A percentile compares a stretch with the other conserved stretches of the same genome.
Conservation (phyloP, 768 basidiomycete genomes). For the Trametes cingulata region DNA sequence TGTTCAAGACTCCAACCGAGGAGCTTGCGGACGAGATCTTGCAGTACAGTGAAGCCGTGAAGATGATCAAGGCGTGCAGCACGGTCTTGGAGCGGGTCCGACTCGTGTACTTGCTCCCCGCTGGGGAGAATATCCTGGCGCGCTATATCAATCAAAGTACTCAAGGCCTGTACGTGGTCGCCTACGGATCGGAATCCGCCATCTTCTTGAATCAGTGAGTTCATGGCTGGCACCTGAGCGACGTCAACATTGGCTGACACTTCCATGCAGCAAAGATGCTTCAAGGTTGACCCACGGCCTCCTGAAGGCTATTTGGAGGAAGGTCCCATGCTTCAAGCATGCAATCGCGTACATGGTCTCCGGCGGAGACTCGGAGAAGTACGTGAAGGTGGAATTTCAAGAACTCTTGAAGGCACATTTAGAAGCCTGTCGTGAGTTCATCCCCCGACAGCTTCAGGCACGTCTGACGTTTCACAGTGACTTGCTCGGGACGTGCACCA, state of each 20-base stretch:
- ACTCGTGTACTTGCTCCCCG: not conserved
- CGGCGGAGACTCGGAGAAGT: not conserved
- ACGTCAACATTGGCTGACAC: not conserved
- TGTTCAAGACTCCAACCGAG: not conserved
- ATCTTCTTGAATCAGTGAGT: not conserved
- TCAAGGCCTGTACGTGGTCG: not conserved
- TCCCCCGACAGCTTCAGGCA: not conserved
- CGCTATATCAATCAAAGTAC: not conserved
- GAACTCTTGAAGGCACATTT: not conserved
- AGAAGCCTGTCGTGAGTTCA: not conserved
- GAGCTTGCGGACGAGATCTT: not conserved
- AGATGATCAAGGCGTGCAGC: not conserved
- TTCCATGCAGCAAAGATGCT: not conserved
- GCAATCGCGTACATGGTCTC: not conserved
- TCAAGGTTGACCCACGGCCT: not conserved
- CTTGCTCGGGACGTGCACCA: too few relatives aligned
- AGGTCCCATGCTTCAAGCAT: not conserved
- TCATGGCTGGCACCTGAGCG: not conserved
- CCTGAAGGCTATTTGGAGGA: not conserved
- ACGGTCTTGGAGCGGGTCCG: not conserved
- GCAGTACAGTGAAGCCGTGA: not conserved
- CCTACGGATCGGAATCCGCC: not conserved
- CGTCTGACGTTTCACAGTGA: too few relatives aligned
- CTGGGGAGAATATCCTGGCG: not conserved
- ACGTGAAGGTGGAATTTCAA: not conserved